phyloP scores from a whole-genome alignment of 345 rosid genomes.

The Eucalyptus tenuipes region DNA sequence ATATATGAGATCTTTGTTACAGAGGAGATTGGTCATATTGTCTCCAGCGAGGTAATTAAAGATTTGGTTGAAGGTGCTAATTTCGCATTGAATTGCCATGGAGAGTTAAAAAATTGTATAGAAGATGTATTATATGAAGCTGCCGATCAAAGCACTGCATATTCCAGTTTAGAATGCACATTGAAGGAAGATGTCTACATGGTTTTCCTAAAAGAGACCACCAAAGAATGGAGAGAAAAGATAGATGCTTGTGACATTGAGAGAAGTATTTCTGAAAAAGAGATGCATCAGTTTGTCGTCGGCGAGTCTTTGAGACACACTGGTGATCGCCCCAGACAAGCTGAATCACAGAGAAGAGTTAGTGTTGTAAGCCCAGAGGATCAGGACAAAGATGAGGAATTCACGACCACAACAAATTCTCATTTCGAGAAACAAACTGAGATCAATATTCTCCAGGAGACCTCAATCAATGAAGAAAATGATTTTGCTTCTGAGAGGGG shows the following conservation, averaged over 20 bases:
- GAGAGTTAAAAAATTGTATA: background rate
- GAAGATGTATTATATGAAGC: background rate
- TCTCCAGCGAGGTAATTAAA: slow-evolving; percentile 16
- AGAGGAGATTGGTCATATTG: slow-evolving; percentile 20
- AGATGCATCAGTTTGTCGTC: background rate
- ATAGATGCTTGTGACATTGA: background rate
- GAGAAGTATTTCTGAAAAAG: slow-evolving; percentile 6
- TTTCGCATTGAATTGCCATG: background rate
- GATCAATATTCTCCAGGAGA: background rate
- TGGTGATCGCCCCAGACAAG: background rate
- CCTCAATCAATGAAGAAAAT: background rate
- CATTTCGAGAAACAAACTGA: background rate
- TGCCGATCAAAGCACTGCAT: background rate
- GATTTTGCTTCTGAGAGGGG: background rate
- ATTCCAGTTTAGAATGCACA: background rate
- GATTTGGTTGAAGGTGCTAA: background rate
- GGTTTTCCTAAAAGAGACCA: background rate
- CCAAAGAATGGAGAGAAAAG: background rate
- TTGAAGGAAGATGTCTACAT: background rate
- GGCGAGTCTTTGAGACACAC: slow-evolving; percentile 6
- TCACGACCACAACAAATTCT: background rate
- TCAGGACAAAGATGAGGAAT: background rate
- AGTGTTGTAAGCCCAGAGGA: background rate
- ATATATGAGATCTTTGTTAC: background rate
- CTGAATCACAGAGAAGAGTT: background rate